Base-by-base conservation (phyloP, 2,329 filamentous ascomycete genomes). In the Pseudogymnoascus sp. region DNA sequence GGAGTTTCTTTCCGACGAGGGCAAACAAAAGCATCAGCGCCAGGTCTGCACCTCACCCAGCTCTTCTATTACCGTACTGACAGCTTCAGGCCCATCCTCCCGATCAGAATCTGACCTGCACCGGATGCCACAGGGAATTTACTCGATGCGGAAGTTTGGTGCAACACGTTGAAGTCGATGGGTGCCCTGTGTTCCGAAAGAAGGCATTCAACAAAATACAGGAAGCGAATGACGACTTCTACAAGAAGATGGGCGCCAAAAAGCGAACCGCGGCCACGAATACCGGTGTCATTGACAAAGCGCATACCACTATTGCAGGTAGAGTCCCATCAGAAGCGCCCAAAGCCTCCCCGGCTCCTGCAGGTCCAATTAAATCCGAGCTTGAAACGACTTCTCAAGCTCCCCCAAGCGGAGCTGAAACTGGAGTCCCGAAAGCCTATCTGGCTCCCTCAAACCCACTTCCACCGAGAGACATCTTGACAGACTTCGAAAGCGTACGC, bases 131-230 rank as follows among this genome's bases (percentile, higher is more conserved):
- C 7, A 63, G 44, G n/a, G 40, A 37, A 9, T 71, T 70, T 42
- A 64, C 44, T 7, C 64, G 67, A n/a, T 62, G 69, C 21, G 69
- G 68, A 13, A 64, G 65, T 15, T 40, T 71, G 10, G 64, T 70
- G 11, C 44, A 61, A 11, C 70, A 71, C 29, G 62, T 68, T 15
- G 70, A 71, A 59, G 21, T 56, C 1, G 37, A 62, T 3, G 37
- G 64, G n/a, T 70, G 69, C 40, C 23, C 40, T 13, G 38, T n/a
- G 10, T 17, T 37, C 10, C 26, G 23, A 7, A 38, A 61, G 5
- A 7, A 4, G 50, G 50, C n/a, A 2, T 56, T 56, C 6, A 17
- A 33, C 9, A 56, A 33, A n/a, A 19, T 56, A 6, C 50, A 17
- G 9, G 50, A 56, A 2, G 50, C 50, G 0, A 56, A 33, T 9